Evolutionary conservation across 768 basidiomycete genomes (phyloP).

Genomic region (Termitomyces sp.): DNA sequence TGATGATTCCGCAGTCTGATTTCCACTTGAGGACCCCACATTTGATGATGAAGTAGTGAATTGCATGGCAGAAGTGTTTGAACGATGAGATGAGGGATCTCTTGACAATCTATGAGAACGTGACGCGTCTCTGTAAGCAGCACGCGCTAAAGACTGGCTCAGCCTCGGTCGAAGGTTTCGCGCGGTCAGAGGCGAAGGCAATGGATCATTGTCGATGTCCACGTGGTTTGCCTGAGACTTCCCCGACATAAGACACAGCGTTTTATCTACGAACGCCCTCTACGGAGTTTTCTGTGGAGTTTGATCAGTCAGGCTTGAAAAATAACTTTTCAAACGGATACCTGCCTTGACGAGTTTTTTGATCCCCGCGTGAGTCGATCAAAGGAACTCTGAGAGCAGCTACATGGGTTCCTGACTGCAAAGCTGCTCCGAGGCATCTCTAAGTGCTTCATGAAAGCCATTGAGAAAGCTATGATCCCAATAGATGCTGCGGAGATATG

Average conservation of each 20-base stretch:
- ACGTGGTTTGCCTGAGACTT: constrained; percentile 15
- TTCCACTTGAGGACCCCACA: not conserved
- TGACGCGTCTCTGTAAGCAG: not conserved
- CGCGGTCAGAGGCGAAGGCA: constrained; percentile 12
- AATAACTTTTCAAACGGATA: not conserved
- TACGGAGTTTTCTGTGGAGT: constrained; percentile 2
- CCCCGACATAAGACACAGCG: constrained; percentile 3
- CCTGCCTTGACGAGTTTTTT: not conserved
- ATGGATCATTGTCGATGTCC: constrained; percentile 7
- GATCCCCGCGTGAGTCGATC: constrained; percentile 4
- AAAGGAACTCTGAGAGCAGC: not conserved
- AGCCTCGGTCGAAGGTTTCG: constrained; percentile 11
- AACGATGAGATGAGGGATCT: not conserved
- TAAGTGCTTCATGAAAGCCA: not conserved
- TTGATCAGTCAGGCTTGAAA: not conserved
- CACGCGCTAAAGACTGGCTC: not conserved
- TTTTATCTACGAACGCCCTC: constrained; percentile 2
- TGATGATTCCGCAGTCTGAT: not conserved
- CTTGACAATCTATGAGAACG: not conserved
- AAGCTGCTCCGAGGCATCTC: not conserved
- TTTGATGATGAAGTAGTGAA: not conserved
- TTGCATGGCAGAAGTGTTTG: constrained; percentile 5
- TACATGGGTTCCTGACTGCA: not conserved
- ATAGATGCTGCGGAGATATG: not conserved
- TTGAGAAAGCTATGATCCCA: not conserved